These are phyloP conservation scores for Onygena corvina DNA, from an alignment of 2,329 filamentous ascomycete genomes.

Conservation along the genomic window DNA sequence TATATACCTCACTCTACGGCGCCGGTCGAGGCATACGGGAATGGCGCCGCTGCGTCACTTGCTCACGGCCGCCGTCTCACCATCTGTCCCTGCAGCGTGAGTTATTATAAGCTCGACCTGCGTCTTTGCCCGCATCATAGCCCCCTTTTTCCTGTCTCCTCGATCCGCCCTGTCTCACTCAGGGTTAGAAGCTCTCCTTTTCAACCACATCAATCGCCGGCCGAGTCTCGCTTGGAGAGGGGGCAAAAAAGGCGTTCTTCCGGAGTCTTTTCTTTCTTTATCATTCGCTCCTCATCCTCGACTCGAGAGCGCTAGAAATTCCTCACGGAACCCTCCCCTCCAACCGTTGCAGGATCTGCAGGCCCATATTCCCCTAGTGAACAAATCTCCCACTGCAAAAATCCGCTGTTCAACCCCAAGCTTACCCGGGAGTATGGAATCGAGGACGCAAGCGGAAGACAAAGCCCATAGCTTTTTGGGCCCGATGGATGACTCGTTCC, in stretches of 20 bases:
- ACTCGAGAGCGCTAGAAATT: neutral
- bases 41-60: neutral
- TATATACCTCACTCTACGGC: neutral
- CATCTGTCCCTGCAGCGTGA: neutral
- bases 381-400: slow-evolving; percentile 6
- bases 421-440: slow-evolving; percentile 7
- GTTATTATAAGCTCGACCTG: neutral
- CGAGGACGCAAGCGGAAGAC: slow-evolving; percentile 16
- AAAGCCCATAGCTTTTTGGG: slow-evolving; percentile 18
- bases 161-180: slow-evolving; percentile 5
- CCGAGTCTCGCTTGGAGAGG: neutral
- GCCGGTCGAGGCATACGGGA: neutral
- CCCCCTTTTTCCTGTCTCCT: neutral
- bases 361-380: neutral
- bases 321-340: neutral
- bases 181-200: slow-evolving; percentile 2
- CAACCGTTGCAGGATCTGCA: slow-evolving; percentile 9
- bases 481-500: slow-evolving; percentile 42
- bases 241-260: neutral
- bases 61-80: neutral
- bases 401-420: slow-evolving; percentile 2
- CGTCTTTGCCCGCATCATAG: neutral
- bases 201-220: neutral
- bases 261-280: neutral
- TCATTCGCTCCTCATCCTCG: neutral